Base-by-base conservation (phyloP, 2,329 filamentous ascomycete species). In the Pseudodiploospora longispora region DNA sequence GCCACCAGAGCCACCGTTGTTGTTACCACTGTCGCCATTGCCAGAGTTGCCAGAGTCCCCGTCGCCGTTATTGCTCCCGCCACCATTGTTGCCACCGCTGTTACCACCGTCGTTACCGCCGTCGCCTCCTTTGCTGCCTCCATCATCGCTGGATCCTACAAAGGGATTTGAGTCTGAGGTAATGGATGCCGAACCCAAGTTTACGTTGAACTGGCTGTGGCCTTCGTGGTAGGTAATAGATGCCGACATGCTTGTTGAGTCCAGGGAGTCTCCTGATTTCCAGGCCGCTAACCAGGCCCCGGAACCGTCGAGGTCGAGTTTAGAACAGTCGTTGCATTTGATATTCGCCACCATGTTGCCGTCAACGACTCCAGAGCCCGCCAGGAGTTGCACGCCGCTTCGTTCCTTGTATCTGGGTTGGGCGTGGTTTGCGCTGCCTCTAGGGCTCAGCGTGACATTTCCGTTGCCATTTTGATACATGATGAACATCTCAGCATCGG, bases 391-490 rank as follows among this genome's bases (percentile, higher is more conserved):
- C 27, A 83, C 59, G 30, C 68, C 60, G 27, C 66, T 63, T 5
- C 66, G 61, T 1, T 59, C 53, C 2, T 62, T 63, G 59, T 75
- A 72, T 28, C 60, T 38, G 0, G 81, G 81, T 63, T 66, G 60
- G 32, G 58, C 50, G 50, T 82, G 66, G 6, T 68, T 68, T 1
- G 54, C 62, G 30, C 72, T 76, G 3, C 59, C 53, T 27, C 81
- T 74, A 1, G 78, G 70, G 49, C 78, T 82, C 42, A 83, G 56
- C 1, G 80, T 84, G 27, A 83, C 68, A 55, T 83, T 82, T 48
- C 74, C 73, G 4, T 53, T 50, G 47, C 76, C 76, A 50, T 80
- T 69, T 38, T 74, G 62, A 59, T 84, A 84, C 51, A 83, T 67
- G 54, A 84, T 50, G 55, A 84, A 82, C 46, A 83, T 80, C 56